These are phyloP conservation scores for Fusarium liriodendri DNA, from an alignment of 2,329 filamentous ascomycete species.

Conservation along the genomic window DNA sequence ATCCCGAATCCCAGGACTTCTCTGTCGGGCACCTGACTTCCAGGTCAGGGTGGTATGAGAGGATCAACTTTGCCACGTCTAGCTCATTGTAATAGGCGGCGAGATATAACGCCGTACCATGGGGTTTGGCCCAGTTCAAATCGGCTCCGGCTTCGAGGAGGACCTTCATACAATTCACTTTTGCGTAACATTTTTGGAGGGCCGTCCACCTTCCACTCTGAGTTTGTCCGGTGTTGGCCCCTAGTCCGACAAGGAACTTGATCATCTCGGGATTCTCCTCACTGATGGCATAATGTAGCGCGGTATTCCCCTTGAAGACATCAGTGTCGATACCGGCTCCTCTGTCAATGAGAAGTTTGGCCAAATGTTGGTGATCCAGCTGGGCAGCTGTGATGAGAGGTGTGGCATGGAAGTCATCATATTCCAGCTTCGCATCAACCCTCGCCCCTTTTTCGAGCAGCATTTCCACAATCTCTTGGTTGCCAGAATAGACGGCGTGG, in stretches of 20 bases:
- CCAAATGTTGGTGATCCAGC: neutral
- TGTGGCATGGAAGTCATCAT: neutral
- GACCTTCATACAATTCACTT: neutral
- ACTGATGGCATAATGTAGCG: neutral
- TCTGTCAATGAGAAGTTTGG: neutral
- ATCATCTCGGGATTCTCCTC: neutral
- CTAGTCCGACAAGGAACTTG: neutral
- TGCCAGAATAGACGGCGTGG: neutral
- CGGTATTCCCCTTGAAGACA: neutral
- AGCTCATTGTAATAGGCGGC: neutral
- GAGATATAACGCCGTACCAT: neutral
- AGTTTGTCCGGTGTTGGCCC: neutral
- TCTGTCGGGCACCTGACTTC: neutral
- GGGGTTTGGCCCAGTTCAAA: neutral
- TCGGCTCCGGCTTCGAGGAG: neutral
- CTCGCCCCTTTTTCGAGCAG: neutral
- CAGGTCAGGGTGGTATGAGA: neutral
- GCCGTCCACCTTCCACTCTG: neutral
- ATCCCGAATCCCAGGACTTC: neutral
- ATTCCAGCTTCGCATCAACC: neutral
- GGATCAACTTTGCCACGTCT: neutral
- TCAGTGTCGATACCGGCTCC: neutral
- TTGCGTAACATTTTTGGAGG: neutral
- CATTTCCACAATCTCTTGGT: neutral
- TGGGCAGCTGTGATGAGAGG: neutral